Evolutionary conservation across 1,284 basidiomycete species (phyloP).

Genomic region (Leccinum angustisporum): DNA sequence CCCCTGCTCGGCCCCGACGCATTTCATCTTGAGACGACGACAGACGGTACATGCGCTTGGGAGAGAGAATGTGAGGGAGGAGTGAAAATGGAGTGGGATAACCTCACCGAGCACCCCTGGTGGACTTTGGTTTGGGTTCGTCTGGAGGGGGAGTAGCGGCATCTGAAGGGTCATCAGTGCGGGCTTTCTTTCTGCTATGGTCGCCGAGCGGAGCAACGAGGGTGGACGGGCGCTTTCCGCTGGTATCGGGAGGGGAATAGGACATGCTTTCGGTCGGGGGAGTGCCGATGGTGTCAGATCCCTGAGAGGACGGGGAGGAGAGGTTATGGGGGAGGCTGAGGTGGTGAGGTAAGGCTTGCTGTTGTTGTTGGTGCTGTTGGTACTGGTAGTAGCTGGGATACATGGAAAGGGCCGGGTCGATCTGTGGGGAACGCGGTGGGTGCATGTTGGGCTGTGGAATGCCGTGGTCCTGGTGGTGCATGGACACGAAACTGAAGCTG

Average conservation of each 20-base stretch:
- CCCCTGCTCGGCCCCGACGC: conserved; percentile 90
- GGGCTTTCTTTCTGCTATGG: conserved; percentile 54
- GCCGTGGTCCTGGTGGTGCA: conserved; percentile 40
- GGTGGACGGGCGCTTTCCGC: conserved; percentile 66
- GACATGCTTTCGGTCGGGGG: conserved; percentile 64
- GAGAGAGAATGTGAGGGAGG: conserved; percentile 6
- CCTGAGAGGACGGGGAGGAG: conserved; percentile 71
- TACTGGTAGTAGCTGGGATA: conserved; percentile 60
- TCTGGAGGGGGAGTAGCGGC: conserved; percentile 52
- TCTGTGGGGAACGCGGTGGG: conserved; percentile 56
- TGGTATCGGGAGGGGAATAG: conserved; percentile 48
- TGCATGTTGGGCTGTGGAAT: conserved; percentile 47
- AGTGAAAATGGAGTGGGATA: not conserved
- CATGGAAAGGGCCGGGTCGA: conserved; percentile 64
- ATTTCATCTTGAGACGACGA: conserved; percentile 97
- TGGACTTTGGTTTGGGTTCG: conserved; percentile 79
- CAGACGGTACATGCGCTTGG: conserved; percentile 90
- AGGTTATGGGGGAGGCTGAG: conserved; percentile 47
- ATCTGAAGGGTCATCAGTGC: conserved; percentile 54
- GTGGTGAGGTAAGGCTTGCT: conserved; percentile 45
- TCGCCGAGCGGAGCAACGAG: conserved; percentile 42
- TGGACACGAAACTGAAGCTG: conserved; percentile 31
- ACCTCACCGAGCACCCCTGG: conserved; percentile 79
- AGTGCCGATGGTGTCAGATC: conserved; percentile 70
- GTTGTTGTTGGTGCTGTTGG: conserved; percentile 41